Evolutionary conservation across 352 stramenopile species (phyloP).

Genomic region (Blastocystis sp.): DNA sequence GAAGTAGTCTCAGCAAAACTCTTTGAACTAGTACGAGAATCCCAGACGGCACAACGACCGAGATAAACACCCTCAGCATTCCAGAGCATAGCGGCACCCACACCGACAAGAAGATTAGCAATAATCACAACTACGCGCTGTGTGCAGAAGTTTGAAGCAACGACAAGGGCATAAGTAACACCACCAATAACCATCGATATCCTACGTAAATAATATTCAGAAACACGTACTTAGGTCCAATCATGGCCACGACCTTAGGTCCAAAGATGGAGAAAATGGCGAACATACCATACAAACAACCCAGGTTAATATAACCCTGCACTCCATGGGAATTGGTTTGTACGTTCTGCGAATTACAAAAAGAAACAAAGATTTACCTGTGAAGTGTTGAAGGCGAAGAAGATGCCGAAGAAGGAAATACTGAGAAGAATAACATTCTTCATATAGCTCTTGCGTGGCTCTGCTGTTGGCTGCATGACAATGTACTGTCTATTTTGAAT

Average conservation of each 20-base stretch:
- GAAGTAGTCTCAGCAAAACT: slow-evolving; percentile 62
- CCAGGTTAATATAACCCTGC: slow-evolving; percentile 68
- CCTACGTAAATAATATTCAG: background rate
- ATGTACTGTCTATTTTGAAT: background rate
- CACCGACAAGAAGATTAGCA: slow-evolving; percentile 65
- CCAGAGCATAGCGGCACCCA: slow-evolving; percentile 69
- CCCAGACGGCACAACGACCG: slow-evolving; percentile 45
- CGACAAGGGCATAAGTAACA: slow-evolving; percentile 63
- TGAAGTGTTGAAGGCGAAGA: slow-evolving; percentile 70
- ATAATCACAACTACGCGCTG: background rate
- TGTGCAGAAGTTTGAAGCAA: slow-evolving; percentile 46
- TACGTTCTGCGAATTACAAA: slow-evolving; percentile 14
- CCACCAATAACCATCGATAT: slow-evolving; percentile 68
- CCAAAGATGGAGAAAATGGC: slow-evolving; percentile 58
- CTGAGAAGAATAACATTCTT: slow-evolving; percentile 62
- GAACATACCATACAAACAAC: slow-evolving; percentile 67
- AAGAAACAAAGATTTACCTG: slow-evolving; percentile 3
- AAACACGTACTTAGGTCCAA: slow-evolving; percentile 51
- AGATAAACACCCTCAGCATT: slow-evolving; percentile 68
- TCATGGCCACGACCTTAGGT: slow-evolving; percentile 47
- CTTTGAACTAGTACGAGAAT: slow-evolving; percentile 24
- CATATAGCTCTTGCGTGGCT: slow-evolving; percentile 59
- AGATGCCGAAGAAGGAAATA: slow-evolving; percentile 69
- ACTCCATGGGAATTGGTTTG: slow-evolving; percentile 57
- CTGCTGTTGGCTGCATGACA: background rate